Evolutionary conservation across 345 rosid species (phyloP), one percentile per base, ranked within the genome.

Genomic region (Salix koriyanagi): DNA sequence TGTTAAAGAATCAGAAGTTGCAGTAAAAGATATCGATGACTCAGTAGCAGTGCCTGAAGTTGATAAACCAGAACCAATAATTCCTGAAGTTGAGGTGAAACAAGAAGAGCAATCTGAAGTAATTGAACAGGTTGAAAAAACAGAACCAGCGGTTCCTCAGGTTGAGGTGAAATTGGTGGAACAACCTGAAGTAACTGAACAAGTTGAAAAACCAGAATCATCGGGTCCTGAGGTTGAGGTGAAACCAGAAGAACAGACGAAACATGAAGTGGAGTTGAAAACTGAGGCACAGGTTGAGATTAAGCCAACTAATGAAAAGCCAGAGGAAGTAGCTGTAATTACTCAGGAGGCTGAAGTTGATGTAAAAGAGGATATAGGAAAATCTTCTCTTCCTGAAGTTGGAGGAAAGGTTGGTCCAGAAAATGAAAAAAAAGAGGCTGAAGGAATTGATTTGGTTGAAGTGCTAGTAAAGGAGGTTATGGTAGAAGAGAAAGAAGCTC

Each of bases 281-380:
- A 16, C 48, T 23, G 67, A 72, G 67, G 71, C 60, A 65, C 58
- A 71, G 18, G 80, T 72, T 64, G 75, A 83, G 77, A 30, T 61
- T 1, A 71, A 77, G 36, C 65, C 32, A 46, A 52, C 10, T 12
- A 58, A 14, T 50, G 56, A 10, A 13, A 41, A 23, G 76, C 23
- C 28, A 12, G 71, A 48, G 50, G 64, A 66, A 34, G 64, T 32
- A 19, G 46, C 19, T 36, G 52, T 41, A 50, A 25, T 32, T 13
- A 36, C 48, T 65, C 58, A 69, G 44, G 32, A 60, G 39, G n/a
- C 30, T 60, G 32, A 48, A 65, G 65, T 39, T 54, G 78, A 44
- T 7, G 6, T 42, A 21, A 25, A 6, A 65, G 69, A 44, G 21
- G 32, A 37, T 15, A 19, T 7, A 19, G 65, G 36, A 32, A 69